These are phyloP conservation scores for Platismatia glauca DNA, from an alignment of 495 filamentous ascomycete genomes.

Conservation along the genomic window DNA sequence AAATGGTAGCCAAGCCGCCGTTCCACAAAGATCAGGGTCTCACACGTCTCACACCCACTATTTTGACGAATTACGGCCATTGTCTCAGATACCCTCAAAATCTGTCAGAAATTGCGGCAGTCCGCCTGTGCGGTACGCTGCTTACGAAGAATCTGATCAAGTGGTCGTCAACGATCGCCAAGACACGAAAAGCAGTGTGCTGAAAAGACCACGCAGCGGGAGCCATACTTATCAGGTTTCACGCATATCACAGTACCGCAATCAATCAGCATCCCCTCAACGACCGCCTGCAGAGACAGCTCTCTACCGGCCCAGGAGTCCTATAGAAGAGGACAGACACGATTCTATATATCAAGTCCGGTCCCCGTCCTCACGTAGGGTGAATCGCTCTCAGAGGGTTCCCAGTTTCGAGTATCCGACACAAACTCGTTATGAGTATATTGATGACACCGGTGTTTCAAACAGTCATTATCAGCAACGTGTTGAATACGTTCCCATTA, in stretches of 20 bases:
- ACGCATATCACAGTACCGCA: slow-evolving; percentile 9
- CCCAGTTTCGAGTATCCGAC: slow-evolving; percentile 12
- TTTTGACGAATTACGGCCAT: not conserved
- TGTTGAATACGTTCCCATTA: slow-evolving; percentile 22
- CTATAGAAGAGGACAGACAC: slow-evolving; percentile 13
- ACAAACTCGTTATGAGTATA: slow-evolving; percentile 19
- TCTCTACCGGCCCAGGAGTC: slow-evolving; percentile 23
- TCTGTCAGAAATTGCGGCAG: not conserved
- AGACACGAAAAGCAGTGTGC: slow-evolving; percentile 3
- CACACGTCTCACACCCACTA: not conserved
- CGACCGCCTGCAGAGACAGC: slow-evolving; percentile 14
- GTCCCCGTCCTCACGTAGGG: slow-evolving; percentile 16
- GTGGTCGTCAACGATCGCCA: slow-evolving; percentile 11
- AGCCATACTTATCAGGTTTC: slow-evolving; percentile 3
- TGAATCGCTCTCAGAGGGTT: slow-evolving; percentile 13
- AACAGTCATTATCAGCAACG: slow-evolving; percentile 15
- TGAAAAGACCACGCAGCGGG: slow-evolving; percentile 7
- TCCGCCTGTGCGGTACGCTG: slow-evolving; percentile 7
- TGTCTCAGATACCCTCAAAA: slow-evolving; percentile 7
- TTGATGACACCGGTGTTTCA: slow-evolving; percentile 16
- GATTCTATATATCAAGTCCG: slow-evolving; percentile 16
- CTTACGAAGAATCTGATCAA: slow-evolving; percentile 12
- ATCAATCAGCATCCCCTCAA: slow-evolving; percentile 21
- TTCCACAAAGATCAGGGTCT: not conserved
- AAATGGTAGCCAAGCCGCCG: not conserved